Percentiles rank a stretch among this genome's conserved stretches.
Evolutionary conservation across 2,329 filamentous ascomycete genomes (phyloP).

Genomic region (Alternaria ethzedia): DNA sequence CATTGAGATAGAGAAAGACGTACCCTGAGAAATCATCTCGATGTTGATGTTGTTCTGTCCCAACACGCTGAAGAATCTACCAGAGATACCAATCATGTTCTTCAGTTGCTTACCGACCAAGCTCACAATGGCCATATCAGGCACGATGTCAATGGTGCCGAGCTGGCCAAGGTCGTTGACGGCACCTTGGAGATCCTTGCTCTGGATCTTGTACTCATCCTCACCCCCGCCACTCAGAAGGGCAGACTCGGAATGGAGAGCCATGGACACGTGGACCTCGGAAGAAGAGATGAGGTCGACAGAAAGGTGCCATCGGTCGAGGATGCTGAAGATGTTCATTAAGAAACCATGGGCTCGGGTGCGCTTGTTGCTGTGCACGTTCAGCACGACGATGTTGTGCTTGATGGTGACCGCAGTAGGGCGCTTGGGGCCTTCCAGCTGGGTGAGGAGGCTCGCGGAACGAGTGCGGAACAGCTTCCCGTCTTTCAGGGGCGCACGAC

Average conservation of each 20-base stretch:
- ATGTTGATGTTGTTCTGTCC: conserved; percentile 95
- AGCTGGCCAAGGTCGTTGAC: conserved; percentile 77
- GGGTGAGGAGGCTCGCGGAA: conserved; percentile 52
- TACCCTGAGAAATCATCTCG: conserved; percentile 99
- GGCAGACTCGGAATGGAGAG: conserved; percentile 79
- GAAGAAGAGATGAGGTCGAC: conserved; percentile 96
- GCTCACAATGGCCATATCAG: conserved; percentile 93
- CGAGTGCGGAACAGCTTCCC: conserved; percentile 59
- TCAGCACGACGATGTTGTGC: conserved; percentile 94
- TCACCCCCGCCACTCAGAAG: conserved; percentile 56
- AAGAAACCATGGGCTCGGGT: conserved; percentile 97
- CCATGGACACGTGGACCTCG: conserved; percentile 97
- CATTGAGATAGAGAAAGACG: conserved; percentile 21
- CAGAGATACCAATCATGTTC: conserved; percentile 91
- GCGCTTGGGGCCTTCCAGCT: conserved; percentile 56
- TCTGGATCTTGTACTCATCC: conserved; percentile 57
- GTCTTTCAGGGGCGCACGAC: conserved; percentile 63
- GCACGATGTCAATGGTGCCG: conserved; percentile 88
- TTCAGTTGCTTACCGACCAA: conserved; percentile 96
- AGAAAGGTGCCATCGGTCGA: conserved; percentile 84
- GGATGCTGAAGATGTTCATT: conserved; percentile 88
- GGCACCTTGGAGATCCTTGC: conserved; percentile 55
- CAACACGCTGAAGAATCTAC: conserved; percentile 91
- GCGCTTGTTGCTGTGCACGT: conserved; percentile 96
- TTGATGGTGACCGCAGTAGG: conserved; percentile 88